Evolutionary conservation across 2,329 filamentous ascomycete species (phyloP).

Genomic region (Scedosporium dehoogii): DNA sequence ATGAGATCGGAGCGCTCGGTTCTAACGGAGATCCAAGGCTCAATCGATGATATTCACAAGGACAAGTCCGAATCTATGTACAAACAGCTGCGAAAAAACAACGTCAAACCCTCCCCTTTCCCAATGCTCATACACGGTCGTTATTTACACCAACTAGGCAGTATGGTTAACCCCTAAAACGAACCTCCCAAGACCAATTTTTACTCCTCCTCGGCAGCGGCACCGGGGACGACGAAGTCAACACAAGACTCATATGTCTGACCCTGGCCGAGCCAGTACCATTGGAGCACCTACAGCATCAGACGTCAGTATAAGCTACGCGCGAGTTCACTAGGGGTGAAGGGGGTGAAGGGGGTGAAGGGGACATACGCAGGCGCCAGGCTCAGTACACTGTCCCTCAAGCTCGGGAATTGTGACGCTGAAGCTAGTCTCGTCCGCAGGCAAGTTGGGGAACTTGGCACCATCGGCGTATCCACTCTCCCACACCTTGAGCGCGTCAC

Average conservation of each 20-base stretch:
- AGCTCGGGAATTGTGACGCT: slow-evolving; percentile 43
- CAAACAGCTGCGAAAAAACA: not conserved
- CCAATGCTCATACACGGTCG: not conserved
- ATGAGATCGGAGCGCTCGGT: too few relatives aligned
- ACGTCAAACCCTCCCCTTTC: not conserved
- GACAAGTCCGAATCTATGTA: not conserved
- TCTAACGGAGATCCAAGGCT: too few relatives aligned
- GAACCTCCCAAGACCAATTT: not conserved
- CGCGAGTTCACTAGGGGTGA: not conserved
- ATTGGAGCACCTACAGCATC: slow-evolving; percentile 39
- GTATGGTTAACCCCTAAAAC: not conserved
- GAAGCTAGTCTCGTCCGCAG: slow-evolving; percentile 24
- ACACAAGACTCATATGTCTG: slow-evolving; percentile 57
- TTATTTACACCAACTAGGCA: not conserved
- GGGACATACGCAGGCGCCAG: slow-evolving; percentile 28
- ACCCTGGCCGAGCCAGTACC: slow-evolving; percentile 48
- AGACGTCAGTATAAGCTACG: not conserved
- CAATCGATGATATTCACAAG: not conserved
- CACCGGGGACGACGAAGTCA: slow-evolving; percentile 33
- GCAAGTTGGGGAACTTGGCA: slow-evolving; percentile 9
- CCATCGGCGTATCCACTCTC: slow-evolving; percentile 14
- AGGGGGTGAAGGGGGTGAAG: not conserved
- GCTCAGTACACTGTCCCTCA: slow-evolving; percentile 31
- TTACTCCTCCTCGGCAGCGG: not conserved
- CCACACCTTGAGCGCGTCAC: slow-evolving; percentile 35